Conservation (phyloP, 768 basidiomycete species). For the Cystobasidium ongulense region DNA sequence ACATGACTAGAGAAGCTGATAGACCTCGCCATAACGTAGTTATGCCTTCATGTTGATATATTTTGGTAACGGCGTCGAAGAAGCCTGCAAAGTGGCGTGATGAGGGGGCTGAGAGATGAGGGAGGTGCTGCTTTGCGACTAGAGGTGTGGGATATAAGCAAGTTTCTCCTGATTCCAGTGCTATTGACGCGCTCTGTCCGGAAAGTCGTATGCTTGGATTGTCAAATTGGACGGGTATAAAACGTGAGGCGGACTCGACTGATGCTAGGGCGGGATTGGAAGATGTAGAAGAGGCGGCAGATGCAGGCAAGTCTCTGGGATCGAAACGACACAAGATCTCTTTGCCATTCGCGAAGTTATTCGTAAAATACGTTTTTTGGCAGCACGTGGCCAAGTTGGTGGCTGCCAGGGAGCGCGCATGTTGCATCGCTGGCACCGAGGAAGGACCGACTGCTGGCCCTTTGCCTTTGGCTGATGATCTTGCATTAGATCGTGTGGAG, state of each 20-base stretch:
- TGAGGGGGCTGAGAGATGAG: constrained; percentile 45
- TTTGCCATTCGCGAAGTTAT: constrained; percentile 26
- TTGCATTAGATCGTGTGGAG: not conserved
- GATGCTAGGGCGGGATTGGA: constrained; percentile 4
- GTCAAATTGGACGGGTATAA: not conserved
- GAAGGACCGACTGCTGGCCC: not conserved
- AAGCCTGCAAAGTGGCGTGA: constrained; percentile 81
- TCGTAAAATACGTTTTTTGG: constrained; percentile 35
- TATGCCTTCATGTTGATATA: constrained; percentile 70
- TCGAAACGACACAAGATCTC: constrained; percentile 37
- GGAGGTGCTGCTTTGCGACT: constrained; percentile 10
- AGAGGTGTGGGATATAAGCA: constrained; percentile 25
- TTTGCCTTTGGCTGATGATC: constrained; percentile 8
- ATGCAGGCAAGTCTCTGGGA: constrained; percentile 33
- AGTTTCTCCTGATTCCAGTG: constrained; percentile 3
- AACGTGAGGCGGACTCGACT: not conserved
- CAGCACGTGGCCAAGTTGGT: constrained; percentile 36
- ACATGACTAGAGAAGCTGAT: constrained; percentile 81
- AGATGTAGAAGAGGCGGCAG: constrained; percentile 41
- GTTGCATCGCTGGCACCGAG: not conserved
- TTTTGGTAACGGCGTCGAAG: constrained; percentile 70
- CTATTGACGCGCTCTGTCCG: not conserved
- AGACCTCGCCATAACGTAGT: constrained; percentile 90
- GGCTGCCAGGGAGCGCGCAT: constrained; percentile 18
- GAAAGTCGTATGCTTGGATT: not conserved